phyloP scores from a whole-genome alignment of 352 stramenopile species.

The Peronospora tabacina region DNA sequence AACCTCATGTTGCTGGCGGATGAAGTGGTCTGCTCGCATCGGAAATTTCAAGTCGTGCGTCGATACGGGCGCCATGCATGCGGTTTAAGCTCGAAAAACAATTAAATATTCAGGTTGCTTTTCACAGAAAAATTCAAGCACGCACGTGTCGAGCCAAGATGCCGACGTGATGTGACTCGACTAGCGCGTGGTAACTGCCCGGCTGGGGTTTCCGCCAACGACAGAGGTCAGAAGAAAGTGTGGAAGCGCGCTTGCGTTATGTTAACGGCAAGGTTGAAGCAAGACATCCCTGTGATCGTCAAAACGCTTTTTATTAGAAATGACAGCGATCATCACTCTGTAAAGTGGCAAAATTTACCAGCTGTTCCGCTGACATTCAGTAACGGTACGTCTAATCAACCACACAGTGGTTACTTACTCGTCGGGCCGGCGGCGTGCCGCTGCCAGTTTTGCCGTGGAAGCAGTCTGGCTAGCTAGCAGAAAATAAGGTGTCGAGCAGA shows the following conservation, averaged over 20 bases:
- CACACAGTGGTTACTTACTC: conserved; percentile 14
- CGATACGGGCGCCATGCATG: conserved; percentile 15
- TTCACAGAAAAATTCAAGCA: conserved; percentile 35
- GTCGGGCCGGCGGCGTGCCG: conserved; percentile 5
- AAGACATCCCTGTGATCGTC: conserved; percentile 30
- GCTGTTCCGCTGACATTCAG: conserved; percentile 6
- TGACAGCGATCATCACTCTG: conserved; percentile 31
- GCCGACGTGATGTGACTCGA: conserved; percentile 23
- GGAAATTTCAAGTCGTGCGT: conserved; percentile 28
- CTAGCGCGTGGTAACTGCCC: conserved; percentile 14
- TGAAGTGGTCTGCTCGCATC: conserved; percentile 18
- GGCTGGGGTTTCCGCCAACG: conserved; percentile 19
- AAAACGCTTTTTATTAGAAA: conserved; percentile 24
- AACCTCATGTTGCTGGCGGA: conserved; percentile 5
- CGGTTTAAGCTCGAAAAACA: conserved; percentile 6
- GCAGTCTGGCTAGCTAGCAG: conserved; percentile 6
- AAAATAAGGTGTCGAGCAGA: conserved; percentile 2
- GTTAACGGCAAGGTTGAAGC: conserved; percentile 38
- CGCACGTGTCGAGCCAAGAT: conserved; percentile 17
- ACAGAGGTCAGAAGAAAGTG: conserved; percentile 26
- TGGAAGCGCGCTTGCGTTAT: conserved; percentile 24
- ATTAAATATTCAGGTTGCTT: conserved; percentile 12
- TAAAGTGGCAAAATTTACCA: conserved; percentile 9
- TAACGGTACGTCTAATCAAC: conserved; percentile 23
- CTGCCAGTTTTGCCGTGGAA: conserved; percentile 10